These are phyloP conservation scores for Orbilia javanica DNA, from an alignment of 2,329 filamentous ascomycete species.

Conservation along the genomic window DNA sequence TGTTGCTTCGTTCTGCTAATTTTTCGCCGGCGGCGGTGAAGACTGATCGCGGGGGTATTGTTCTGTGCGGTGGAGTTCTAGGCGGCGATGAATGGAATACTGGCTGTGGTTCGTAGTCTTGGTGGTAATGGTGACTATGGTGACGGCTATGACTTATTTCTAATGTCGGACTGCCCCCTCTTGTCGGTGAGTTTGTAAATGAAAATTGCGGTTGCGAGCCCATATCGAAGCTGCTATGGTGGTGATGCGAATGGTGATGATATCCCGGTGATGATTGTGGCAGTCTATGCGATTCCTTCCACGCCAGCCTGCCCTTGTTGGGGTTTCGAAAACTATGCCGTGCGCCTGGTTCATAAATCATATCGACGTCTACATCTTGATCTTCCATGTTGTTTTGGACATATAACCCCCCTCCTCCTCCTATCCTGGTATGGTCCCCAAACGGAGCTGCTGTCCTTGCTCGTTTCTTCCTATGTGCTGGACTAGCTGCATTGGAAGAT, in stretches of 20 bases:
- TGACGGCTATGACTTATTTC: constrained; percentile 61
- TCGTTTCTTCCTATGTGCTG: constrained; percentile 60
- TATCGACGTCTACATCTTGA: constrained; percentile 51
- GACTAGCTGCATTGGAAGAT: constrained; percentile 34
- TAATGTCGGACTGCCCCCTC: constrained; percentile 65
- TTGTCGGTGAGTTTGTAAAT: constrained; percentile 70
- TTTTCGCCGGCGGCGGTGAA: constrained; percentile 82
- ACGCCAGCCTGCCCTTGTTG: constrained; percentile 38
- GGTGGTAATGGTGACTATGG: constrained; percentile 70
- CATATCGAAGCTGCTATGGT: constrained; percentile 63
- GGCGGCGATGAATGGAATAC: constrained; percentile 74
- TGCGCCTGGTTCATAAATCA: constrained; percentile 42
- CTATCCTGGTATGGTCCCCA: constrained; percentile 16
- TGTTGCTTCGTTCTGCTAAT: constrained; percentile 65
- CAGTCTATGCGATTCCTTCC: constrained; percentile 60
- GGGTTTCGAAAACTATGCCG: constrained; percentile 51
- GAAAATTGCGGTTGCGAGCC: constrained; percentile 64
- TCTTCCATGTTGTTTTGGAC: constrained; percentile 34
- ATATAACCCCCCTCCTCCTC: background rate
- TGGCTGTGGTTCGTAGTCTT: constrained; percentile 62
- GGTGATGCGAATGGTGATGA: constrained; percentile 39
- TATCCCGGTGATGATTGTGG: constrained; percentile 62
- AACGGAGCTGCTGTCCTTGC: constrained; percentile 57
- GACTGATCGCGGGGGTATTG: constrained; percentile 77
- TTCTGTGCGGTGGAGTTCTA: constrained; percentile 75